Evolutionary conservation across 139 green algal genomes (phyloP).

Genomic region (Chlorella sp.): DNA sequence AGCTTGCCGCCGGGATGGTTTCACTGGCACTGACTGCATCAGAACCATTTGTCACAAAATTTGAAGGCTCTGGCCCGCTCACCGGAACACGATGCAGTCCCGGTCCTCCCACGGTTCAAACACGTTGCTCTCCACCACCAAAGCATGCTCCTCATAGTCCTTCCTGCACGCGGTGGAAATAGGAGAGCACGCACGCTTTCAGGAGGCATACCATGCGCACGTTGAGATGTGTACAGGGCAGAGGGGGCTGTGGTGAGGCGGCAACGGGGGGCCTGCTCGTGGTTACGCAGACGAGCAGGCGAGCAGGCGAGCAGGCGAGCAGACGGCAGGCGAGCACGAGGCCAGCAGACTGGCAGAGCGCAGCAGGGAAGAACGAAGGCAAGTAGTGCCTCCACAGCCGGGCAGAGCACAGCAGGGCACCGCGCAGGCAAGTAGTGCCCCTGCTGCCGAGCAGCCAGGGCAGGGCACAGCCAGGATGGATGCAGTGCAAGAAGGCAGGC

Average conservation of each 20-base stretch:
- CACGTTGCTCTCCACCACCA: constrained; percentile 31
- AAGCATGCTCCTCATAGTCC: neutral
- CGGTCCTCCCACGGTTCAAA: constrained; percentile 23
- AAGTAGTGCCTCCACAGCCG: too few species aligned
- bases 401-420: too few species aligned
- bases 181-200: too few species aligned
- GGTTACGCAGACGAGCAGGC: neutral
- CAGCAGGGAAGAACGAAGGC: too few species aligned
- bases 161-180: neutral
- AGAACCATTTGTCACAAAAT: neutral
- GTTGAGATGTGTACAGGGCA: neutral
- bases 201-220: neutral
- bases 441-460: neutral
- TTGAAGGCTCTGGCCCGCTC: neutral
- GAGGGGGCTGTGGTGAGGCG: neutral
- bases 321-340: neutral
- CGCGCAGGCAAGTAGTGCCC: too few species aligned
- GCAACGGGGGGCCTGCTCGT: too few species aligned
- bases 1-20: neutral
- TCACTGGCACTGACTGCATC: neutral
- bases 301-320: too few species aligned
- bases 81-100: neutral
- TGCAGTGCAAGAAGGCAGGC: neutral
- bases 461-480: neutral
- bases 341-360: too few species aligned